phyloP scores from a whole-genome alignment of 108 stramenopile genomes.

The Cafeteria roenbergensis region DNA sequence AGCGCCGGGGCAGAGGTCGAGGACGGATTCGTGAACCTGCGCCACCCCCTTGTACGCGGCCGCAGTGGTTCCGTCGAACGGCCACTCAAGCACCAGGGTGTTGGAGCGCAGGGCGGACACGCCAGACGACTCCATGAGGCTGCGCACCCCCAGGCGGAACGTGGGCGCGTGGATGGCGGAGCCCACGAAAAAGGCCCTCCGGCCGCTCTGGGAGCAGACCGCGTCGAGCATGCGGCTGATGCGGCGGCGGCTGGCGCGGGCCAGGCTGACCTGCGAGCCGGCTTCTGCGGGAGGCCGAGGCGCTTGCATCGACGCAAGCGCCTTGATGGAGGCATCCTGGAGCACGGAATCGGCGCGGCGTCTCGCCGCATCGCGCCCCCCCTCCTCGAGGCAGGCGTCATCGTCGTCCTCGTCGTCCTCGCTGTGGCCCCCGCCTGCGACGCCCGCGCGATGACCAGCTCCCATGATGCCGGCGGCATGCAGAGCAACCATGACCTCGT shows the following conservation, averaged over 20 bases:
- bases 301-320: neutral
- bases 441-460: no score
- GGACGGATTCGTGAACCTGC: no score
- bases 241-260: slow-evolving; percentile 2
- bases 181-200: no score
- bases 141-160: slow-evolving; percentile 5
- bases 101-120: slow-evolving; percentile 18
- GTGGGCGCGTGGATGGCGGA: slow-evolving; percentile 12
- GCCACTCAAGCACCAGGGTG: slow-evolving; percentile 17
- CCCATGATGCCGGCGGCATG: no score
- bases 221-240: slow-evolving; percentile 6
- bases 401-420: slow-evolving; percentile 7
- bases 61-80: slow-evolving; percentile 5
- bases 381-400: neutral
- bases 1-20: no score
- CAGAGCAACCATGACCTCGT: no score
- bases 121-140: slow-evolving; percentile 16
- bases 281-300: slow-evolving; percentile 4
- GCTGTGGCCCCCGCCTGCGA: no score
- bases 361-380: neutral
- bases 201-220: no score
- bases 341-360: slow-evolving; percentile 1
- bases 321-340: neutral
- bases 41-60: no score
- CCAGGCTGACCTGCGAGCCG: neutral